phyloP scores from a whole-genome alignment of 2,329 filamentous ascomycete genomes.

The Furcasterigmium sp. region DNA sequence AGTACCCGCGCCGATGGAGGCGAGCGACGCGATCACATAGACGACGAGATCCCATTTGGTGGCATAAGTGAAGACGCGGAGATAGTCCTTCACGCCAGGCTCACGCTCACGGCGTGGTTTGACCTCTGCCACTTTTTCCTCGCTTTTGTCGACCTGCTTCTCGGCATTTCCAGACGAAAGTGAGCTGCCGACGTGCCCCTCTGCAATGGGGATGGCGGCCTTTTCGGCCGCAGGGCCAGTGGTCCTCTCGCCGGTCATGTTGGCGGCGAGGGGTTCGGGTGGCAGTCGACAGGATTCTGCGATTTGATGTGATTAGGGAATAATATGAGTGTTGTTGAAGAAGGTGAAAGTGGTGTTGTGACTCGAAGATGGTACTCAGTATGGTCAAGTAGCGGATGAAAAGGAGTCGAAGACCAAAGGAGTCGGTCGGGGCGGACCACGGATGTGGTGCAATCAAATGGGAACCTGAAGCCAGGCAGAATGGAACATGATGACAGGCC shows the following conservation, averaged over 20 bases:
- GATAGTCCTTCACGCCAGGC: constrained; percentile 39
- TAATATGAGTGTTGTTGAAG: too few relatives aligned
- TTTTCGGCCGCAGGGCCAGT: neutral
- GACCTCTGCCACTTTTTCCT: constrained; percentile 23
- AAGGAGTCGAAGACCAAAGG: too few relatives aligned
- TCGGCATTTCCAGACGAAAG: neutral
- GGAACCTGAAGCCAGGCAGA: too few relatives aligned
- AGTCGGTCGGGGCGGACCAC: too few relatives aligned
- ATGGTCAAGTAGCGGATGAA: too few relatives aligned
- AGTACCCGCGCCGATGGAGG: constrained; percentile 46
- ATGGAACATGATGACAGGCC: neutral
- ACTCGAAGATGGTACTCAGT: too few relatives aligned
- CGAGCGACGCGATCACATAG: constrained; percentile 38
- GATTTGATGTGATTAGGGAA: too few relatives aligned
- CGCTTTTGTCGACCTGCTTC: constrained; percentile 17
- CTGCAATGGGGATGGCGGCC: neutral
- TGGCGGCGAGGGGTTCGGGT: neutral
- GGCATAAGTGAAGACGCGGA: constrained; percentile 49
- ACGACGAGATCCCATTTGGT: constrained; percentile 45
- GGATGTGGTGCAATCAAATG: too few relatives aligned
- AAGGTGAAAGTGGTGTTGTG: too few relatives aligned
- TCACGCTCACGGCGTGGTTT: constrained; percentile 38
- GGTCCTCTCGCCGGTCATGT: neutral
- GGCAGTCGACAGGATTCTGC: too few relatives aligned
- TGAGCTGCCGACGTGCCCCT: constrained; percentile 1